Evolutionary conservation across 495 filamentous ascomycete genomes (phyloP).

Genomic region (Xylaria bambusicola): DNA sequence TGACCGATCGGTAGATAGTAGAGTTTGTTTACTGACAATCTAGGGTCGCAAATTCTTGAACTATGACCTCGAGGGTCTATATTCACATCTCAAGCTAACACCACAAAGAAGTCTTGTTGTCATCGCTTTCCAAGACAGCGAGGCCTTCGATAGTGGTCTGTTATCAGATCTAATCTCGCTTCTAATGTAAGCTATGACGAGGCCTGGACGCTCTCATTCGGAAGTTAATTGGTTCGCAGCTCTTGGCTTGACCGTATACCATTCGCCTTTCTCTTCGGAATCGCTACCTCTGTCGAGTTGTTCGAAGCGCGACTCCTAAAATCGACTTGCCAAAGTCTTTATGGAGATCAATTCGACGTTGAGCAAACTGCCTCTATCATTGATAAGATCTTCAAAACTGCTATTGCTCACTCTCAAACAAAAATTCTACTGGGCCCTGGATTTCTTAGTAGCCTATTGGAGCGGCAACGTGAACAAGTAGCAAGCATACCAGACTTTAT

Average conservation of each 20-base stretch:
- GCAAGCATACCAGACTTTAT: constrained; percentile 82
- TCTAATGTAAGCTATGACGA: constrained; percentile 64
- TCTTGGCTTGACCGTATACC: constrained; percentile 90
- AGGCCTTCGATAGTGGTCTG: constrained; percentile 82
- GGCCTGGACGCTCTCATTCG: background rate
- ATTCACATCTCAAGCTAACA: constrained; percentile 59
- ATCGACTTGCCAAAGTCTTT: constrained; percentile 66
- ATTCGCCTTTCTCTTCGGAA: constrained; percentile 81
- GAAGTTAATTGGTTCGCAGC: constrained; percentile 40
- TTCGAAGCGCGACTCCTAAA: constrained; percentile 85
- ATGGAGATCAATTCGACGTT: constrained; percentile 82
- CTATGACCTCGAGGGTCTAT: constrained; percentile 86
- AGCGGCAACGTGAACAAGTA: constrained; percentile 81
- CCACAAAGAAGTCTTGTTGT: constrained; percentile 65
- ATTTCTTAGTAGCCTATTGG: constrained; percentile 64
- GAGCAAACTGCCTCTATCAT: constrained; percentile 73
- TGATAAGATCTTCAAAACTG: constrained; percentile 74
- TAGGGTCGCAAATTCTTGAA: constrained; percentile 75
- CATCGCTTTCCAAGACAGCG: constrained; percentile 84
- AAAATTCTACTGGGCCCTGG: constrained; percentile 69
- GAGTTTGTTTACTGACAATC: constrained; percentile 6
- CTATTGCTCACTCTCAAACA: constrained; percentile 57
- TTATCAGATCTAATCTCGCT: constrained; percentile 77
- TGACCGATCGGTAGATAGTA: background rate
- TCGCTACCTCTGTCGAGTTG: constrained; percentile 87